Percentiles rank a stretch among this genome's conserved stretches.
Evolutionary conservation across 164 flowering plant species (phyloP).

Genomic region (Vitis amurensis): DNA sequence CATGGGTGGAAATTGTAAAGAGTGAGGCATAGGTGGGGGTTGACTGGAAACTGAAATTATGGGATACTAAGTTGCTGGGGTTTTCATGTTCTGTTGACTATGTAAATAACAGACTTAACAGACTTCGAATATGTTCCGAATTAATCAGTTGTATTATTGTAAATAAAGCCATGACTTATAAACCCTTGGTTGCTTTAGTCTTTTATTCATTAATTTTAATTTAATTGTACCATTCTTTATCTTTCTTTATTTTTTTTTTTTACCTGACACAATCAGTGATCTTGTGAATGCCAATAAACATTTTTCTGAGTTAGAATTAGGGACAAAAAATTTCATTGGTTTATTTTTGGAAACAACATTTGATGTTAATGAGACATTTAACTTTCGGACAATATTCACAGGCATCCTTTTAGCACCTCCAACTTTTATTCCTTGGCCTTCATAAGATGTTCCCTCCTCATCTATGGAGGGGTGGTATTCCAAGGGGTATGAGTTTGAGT

Average conservation of each 20-base stretch:
- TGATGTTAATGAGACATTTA: not conserved
- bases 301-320: too few species aligned
- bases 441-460: too few species aligned
- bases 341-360: too few species aligned
- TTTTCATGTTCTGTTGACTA: conserved; percentile 15
- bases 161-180: conserved; percentile 16
- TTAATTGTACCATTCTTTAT: not conserved
- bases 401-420: conserved; percentile 12
- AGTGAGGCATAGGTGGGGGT: conserved; percentile 13
- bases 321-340: too few species aligned
- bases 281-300: too few species aligned
- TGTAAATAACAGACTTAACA: conserved; percentile 27
- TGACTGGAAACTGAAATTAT: conserved; percentile 22
- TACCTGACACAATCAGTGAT: too few species aligned
- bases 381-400: not conserved
- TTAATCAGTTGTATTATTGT: conserved; percentile 22
- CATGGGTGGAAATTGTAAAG: conserved; percentile 21
- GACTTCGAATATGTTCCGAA: not conserved
- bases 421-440: too few species aligned
- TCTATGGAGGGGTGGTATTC: too few species aligned
- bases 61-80: conserved; percentile 16
- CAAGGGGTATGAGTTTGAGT: too few species aligned
- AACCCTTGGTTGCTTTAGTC: not conserved
- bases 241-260: too few species aligned
- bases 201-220: not conserved